phyloP scores from a whole-genome alignment of 257 asterid species.

The Nicotiana undulata region DNA sequence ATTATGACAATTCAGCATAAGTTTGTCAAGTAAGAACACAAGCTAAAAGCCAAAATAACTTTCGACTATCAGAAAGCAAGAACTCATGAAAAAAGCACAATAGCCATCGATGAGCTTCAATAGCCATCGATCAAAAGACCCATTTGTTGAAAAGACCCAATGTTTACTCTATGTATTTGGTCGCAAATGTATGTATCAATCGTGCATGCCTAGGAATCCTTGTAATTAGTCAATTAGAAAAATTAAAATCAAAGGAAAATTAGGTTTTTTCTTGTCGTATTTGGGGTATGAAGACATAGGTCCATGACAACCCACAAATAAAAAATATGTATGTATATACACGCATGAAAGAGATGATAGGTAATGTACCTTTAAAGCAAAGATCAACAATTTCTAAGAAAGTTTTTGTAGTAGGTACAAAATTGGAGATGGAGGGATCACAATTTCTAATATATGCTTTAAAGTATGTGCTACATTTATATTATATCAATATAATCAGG shows the following conservation, averaged over 20 bases:
- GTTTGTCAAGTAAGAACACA: neutral
- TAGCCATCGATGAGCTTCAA: too few species aligned
- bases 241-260: neutral
- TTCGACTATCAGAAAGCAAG: neutral
- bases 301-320: slow-evolving; percentile 9
- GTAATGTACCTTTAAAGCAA: slow-evolving; percentile 2
- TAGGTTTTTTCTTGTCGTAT: neutral
- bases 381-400: neutral
- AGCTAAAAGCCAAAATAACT: neutral
- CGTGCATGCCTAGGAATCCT: slow-evolving; percentile 8
- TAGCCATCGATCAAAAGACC: too few species aligned
- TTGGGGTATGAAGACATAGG: slow-evolving; percentile 8
- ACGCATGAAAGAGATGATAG: neutral
- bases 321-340: slow-evolving; percentile 2
- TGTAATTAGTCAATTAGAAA: neutral
- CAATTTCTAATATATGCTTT: too few species aligned
- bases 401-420: slow-evolving; percentile 7
- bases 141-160: too few species aligned
- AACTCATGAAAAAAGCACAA: neutral
- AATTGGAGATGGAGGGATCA: neutral
- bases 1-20: neutral
- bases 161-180: too few species aligned
- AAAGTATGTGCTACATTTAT: too few species aligned
- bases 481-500: too few species aligned
- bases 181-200: slow-evolving; percentile 1